Evolutionary conservation across 306 rosid species (phyloP), one percentile per base, ranked within the genome.

Genomic region (Quercus wislizeni): DNA sequence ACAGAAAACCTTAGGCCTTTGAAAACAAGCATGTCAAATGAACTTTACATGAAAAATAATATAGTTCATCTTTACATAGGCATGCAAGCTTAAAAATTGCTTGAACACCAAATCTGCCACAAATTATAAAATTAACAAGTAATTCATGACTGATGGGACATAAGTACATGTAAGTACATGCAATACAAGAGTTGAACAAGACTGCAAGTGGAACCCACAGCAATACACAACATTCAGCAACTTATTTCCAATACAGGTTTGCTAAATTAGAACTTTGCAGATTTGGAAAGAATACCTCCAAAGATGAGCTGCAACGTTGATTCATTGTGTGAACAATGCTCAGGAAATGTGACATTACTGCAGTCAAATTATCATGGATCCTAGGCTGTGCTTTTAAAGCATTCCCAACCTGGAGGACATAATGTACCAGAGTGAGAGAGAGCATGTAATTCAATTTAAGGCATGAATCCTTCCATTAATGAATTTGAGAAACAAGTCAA

Each of bases 261-360:
- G 21, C 72, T 79, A 64, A 13, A 55, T 38, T 61, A 33, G 55
- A 23, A 55, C 23, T 62, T 15, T 0, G 74, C 46, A 58, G 74
- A 85, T 79, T 79, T 79, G 78, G 56, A 56, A 69, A 69, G 28
- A 83, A 54, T 90, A 96, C 99, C 98, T 96, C 90, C 78, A 96
- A 87, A 43, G 92, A 87, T 68, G 92, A 81, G 85, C 85, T 87
- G 87, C 96, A 93, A 27, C 99, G 94, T 81, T 91, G 91, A 58
- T 89, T 83, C 99, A 96, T 91, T 71, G 97, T 93, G 82, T 84
- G 81, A 73, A 87, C 86, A 79, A 96, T 93, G 86, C 87, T 86
- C 59, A 96, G 89, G 82, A 93, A 93, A 81, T 96, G 97, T 80
- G 93, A 87, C 69, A 85, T 43, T 41, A 87, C 93, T 46, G 89